Conservation (phyloP, 805 yeast genomes). For the Clavispora santaluciae region DNA sequence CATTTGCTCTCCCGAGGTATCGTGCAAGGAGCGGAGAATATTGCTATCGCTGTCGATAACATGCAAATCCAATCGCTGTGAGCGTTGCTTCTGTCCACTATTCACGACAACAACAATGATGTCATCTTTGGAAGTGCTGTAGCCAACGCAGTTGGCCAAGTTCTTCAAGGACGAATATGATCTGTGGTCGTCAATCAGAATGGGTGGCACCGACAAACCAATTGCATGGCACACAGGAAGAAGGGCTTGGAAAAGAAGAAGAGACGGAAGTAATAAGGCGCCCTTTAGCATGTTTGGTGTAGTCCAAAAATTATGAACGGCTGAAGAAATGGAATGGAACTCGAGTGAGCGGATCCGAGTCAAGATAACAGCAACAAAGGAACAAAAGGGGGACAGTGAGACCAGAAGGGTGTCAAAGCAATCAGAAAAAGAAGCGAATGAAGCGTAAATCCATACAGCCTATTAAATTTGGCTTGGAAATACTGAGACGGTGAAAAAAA, state of each 20-base stretch:
- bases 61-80: constrained; percentile 33
- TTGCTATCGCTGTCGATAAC: constrained; percentile 37
- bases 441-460: neutral
- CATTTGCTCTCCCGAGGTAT: constrained; percentile 26
- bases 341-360: too few species aligned
- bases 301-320: neutral
- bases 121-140: constrained; percentile 33
- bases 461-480: neutral
- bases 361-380: neutral
- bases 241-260: neutral
- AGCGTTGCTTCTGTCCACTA: constrained; percentile 26
- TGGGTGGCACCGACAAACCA: constrained; percentile 34
- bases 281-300: neutral
- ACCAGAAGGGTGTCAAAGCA: neutral
- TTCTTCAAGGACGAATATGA: constrained; percentile 26
- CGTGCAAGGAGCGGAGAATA: constrained; percentile 26
- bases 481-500: neutral
- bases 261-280: neutral
- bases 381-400: neutral
- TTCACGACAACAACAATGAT: constrained; percentile 29
- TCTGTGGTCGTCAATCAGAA: constrained; percentile 24
- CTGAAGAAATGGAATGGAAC: neutral
- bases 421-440: neutral
- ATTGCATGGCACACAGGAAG: constrained; percentile 14
- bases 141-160: constrained; percentile 32